Conservation (phyloP, 202 grass and related monocot species). For the Panicum hallii region DNA sequence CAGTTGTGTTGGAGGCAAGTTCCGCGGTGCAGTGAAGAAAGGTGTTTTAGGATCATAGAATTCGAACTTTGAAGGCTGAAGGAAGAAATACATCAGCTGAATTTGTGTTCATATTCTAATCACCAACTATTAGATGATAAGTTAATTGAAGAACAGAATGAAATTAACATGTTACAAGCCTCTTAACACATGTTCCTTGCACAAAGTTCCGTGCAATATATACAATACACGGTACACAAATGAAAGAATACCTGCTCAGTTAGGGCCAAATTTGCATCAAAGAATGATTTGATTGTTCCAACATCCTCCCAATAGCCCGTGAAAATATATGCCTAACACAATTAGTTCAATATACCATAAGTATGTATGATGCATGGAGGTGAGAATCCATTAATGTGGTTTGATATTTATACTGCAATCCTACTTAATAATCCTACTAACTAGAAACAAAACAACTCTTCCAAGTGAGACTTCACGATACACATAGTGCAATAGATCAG, state of each 20-base stretch:
- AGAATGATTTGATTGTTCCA: constrained; percentile 88
- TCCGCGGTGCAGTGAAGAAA: constrained; percentile 71
- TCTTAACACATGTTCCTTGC: background rate
- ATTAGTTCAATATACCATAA: constrained; percentile 14
- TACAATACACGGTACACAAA: background rate
- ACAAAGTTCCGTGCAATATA: constrained; percentile 7
- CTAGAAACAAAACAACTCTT: background rate
- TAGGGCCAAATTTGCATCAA: constrained; percentile 82
- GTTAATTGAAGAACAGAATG: constrained; percentile 9
- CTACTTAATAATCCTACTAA: background rate
- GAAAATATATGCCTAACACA: constrained; percentile 72
- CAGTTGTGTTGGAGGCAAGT: constrained; percentile 67
- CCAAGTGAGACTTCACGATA: background rate
- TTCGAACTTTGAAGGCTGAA: constrained; percentile 70
- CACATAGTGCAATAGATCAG: background rate
- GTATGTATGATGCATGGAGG: background rate
- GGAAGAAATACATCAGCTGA: constrained; percentile 31
- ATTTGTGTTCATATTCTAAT: background rate
- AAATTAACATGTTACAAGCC: background rate
- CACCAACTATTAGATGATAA: background rate
- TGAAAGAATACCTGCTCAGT: constrained; percentile 61
- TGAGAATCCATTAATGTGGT: background rate
- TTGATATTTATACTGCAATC: background rate
- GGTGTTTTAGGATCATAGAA: constrained; percentile 79
- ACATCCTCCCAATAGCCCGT: constrained; percentile 84